A percentile compares a stretch with the other conserved stretches of the same genome.
Conservation (phyloP, 352 stramenopile genomes). For the Pythium grandisporangium region DNA sequence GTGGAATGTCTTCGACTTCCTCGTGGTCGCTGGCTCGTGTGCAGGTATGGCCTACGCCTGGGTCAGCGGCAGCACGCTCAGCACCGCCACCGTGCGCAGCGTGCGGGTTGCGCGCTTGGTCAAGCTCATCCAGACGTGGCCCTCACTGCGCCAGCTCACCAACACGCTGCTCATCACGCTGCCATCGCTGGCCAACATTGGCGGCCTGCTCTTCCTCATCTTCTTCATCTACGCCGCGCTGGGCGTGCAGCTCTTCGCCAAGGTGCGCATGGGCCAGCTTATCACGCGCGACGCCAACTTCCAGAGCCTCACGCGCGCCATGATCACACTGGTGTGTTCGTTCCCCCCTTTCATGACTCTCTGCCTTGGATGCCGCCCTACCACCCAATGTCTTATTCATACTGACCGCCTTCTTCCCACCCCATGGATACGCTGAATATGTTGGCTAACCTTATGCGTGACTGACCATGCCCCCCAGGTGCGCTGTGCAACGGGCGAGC, state of each 20-base stretch:
- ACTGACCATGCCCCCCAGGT: no score
- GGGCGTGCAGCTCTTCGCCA: constrained; percentile 87
- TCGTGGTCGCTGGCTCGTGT: constrained; percentile 33
- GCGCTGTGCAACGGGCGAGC: constrained; percentile 87
- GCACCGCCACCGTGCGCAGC: constrained; percentile 60
- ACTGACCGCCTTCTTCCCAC: no score
- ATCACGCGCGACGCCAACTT: constrained; percentile 84
- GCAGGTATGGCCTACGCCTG: constrained; percentile 38
- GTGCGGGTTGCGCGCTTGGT: constrained; percentile 73
- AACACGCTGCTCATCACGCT: constrained; percentile 85
- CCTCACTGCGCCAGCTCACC: constrained; percentile 74
- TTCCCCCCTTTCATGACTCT: no score
- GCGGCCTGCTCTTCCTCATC: constrained; percentile 76
- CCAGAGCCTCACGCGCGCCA: constrained; percentile 64
- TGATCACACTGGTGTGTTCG: constrained; percentile 38
- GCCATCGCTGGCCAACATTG: constrained; percentile 84
- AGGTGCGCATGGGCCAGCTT: constrained; percentile 54
- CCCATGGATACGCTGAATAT: no score
- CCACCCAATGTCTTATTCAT: background rate
- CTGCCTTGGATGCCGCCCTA: no score
- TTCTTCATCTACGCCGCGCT: constrained; percentile 91
- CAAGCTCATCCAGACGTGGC: constrained; percentile 58
- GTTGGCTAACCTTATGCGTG: no score
- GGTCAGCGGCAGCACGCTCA: constrained; percentile 14
- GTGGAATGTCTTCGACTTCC: constrained; percentile 86